Evolutionary conservation across 371 early-diverging fungal genomes (phyloP), one percentile per base, ranked within the genome.

Genomic region (Mucor saturninus): DNA sequence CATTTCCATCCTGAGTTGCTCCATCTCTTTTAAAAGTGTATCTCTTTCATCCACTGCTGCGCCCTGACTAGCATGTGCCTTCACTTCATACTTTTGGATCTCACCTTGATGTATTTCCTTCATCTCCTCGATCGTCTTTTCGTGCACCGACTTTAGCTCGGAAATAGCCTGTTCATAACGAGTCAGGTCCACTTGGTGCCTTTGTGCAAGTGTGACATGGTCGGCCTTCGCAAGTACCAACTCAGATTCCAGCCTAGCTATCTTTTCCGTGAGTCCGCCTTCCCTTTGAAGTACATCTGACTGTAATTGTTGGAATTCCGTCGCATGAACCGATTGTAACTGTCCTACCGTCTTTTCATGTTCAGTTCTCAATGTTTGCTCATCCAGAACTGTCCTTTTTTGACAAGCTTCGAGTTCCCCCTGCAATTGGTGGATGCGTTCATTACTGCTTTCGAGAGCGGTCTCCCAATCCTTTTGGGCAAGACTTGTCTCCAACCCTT

Each of bases 171-270:
- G 28, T 11, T 48, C 48, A 26, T 48, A 6, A 8, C 26, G 48
- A 43, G 14, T 43, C 43, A 43, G 43, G n/a, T 46, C 21, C 8
- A 5, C 46, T 46, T 46, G 46, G 21, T 21, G 46, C 26, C 5
- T 21, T 30, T 50, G 50, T 50, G 21, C 55, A 26, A 40, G 55
- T 42, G 42, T 55, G 40, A 29, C 42, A 55, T 26, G 37, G 8
- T 37, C 54, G 10, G 46, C 46, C 46, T 54, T 38, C 3, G 42
- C 29, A 39, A 10, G 3, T 46, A 7, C 48, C n/a, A 50, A 50
- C 50, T 50, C 50, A 50, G 50, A 29, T 50, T 50, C 50, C 9
- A 50, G 14, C 13, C 50, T 28, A 50, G 30, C 50, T 21, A 50
- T 50, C 50, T 50, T 30, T 30, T 50, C 13, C 15, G 21, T 32